Conservation (phyloP, 2,329 filamentous ascomycete genomes). For the Neonectria coccinea region DNA sequence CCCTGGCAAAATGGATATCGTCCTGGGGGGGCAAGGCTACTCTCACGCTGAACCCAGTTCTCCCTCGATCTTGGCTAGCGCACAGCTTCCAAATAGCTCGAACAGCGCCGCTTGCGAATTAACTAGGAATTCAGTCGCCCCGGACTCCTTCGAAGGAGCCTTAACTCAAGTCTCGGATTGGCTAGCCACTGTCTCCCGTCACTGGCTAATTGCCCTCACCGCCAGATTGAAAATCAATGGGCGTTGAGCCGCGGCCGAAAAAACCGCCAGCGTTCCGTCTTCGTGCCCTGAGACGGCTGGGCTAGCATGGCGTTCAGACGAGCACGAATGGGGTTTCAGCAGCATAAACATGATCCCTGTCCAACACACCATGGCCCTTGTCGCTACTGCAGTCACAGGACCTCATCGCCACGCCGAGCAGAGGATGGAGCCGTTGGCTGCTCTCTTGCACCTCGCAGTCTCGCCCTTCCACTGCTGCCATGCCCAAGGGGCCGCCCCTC, state of each 20-base stretch:
- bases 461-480: slow-evolving; percentile 15
- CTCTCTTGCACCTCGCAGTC: slow-evolving; percentile 18
- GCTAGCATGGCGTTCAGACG: slow-evolving; percentile 35
- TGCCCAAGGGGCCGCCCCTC: slow-evolving; percentile 23
- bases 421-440: slow-evolving; percentile 27
- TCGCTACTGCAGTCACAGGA: slow-evolving; percentile 47
- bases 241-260: slow-evolving; percentile 40
- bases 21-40: slow-evolving; percentile 38
- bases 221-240: slow-evolving; percentile 42
- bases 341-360: slow-evolving; percentile 45
- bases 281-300: slow-evolving; percentile 36
- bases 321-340: slow-evolving; percentile 46
- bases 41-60: slow-evolving; percentile 18
- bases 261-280: slow-evolving; percentile 36
- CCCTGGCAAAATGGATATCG: slow-evolving; percentile 5
- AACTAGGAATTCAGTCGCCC: slow-evolving; percentile 25
- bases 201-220: slow-evolving; percentile 39
- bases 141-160: slow-evolving; percentile 34
- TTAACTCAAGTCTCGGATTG: slow-evolving; percentile 38
- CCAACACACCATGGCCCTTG: slow-evolving; percentile 44
- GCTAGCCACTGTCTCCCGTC: slow-evolving; percentile 27
- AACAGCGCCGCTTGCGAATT: slow-evolving; percentile 32
- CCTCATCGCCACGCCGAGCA: slow-evolving; percentile 43
- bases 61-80: slow-evolving; percentile 34
- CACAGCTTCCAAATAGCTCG: slow-evolving; percentile 26